Evolutionary conservation across 2,329 filamentous ascomycete species (phyloP), one percentile per base, ranked within the genome.

Genomic region (Diaporthe ilicicola): DNA sequence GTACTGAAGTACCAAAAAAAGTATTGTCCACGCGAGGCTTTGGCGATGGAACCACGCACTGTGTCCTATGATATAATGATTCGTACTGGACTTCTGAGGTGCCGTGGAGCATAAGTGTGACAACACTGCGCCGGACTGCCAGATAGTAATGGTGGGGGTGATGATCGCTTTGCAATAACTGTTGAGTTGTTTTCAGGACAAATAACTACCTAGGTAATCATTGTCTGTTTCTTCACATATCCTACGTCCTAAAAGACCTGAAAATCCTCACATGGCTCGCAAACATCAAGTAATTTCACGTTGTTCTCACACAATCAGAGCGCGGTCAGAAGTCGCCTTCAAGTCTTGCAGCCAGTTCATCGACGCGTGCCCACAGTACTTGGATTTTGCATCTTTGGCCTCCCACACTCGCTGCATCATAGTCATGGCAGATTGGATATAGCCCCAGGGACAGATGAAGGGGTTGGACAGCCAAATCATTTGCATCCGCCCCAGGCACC

Each of bases 391-490:
- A 7, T 84, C 82, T 22, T 74, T 74, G 2, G 81, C 72, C 12
- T 74, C 76, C 85, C 85, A 87, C 0, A 87, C 79, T 5, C 81
- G 76, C 54, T 82, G 78, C 50, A 87, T 74, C n/a, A 82, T 83
- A 53, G 85, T 81, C 73, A 84, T 81, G 6, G 84, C 84, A 1
- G 84, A 85, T 64, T 83, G 80, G 4, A 87, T 77, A 68, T 87
- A 87, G 0, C 85, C 85, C 84, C 86, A 87, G 0, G 85, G 84
- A 55, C 80, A 84, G 15, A 80, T 78, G 24, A 80, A 75, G 34
- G 84, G 81, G 22, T 84, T 78, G 24, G 79, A 78, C 46, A 79
- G 79, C 73, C 73, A 77, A 13, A 74, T 68, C 0, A 70, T 68
- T 17, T 73, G 50, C 29, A 87, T 76, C 24, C 85, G 82, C 29